Conservation (phyloP, 2,329 filamentous ascomycete genomes). For the Westerdykella sp. region DNA sequence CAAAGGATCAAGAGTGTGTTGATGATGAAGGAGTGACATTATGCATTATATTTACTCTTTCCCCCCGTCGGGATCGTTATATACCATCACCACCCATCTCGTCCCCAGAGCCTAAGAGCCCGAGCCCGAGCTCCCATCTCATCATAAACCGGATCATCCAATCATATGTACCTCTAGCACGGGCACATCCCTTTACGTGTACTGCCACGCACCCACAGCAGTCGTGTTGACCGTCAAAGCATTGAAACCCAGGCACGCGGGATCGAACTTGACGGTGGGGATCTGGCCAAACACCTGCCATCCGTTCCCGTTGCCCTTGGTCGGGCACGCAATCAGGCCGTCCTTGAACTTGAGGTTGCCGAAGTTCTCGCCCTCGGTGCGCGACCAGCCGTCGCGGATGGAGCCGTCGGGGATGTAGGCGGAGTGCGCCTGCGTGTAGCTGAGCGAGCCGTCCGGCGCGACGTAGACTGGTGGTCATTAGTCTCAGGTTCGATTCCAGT, state of each 20-base stretch:
- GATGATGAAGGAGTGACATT: slow-evolving; percentile 9
- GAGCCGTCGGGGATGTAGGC: slow-evolving; percentile 47
- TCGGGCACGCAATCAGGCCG: slow-evolving; percentile 33
- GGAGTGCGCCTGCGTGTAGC: slow-evolving; percentile 54
- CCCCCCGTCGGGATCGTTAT: too few relatives aligned
- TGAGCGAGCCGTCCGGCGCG: slow-evolving; percentile 47
- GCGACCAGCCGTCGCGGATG: slow-evolving; percentile 45
- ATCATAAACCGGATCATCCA: too few relatives aligned
- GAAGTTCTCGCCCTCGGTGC: slow-evolving; percentile 20
- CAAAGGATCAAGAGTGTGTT: slow-evolving; percentile 21
- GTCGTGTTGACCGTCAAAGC: slow-evolving; percentile 15
- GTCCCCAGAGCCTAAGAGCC: too few relatives aligned
- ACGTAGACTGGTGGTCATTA: slow-evolving; percentile 46
- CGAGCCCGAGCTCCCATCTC: too few relatives aligned
- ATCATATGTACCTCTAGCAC: too few relatives aligned
- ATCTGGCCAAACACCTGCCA: slow-evolving; percentile 32
- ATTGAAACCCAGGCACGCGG: slow-evolving; percentile 33
- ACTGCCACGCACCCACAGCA: too few relatives aligned
- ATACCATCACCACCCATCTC: too few relatives aligned
- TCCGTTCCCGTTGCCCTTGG: slow-evolving; percentile 12
- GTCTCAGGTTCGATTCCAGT: too few relatives aligned
- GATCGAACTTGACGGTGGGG: slow-evolving; percentile 11
- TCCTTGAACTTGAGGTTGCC: slow-evolving; percentile 24
- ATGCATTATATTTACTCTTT: too few relatives aligned
- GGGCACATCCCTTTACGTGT: too few relatives aligned